phyloP scores from a whole-genome alignment of 202 grass and related monocot genomes.

The Elaeis oleifera region DNA sequence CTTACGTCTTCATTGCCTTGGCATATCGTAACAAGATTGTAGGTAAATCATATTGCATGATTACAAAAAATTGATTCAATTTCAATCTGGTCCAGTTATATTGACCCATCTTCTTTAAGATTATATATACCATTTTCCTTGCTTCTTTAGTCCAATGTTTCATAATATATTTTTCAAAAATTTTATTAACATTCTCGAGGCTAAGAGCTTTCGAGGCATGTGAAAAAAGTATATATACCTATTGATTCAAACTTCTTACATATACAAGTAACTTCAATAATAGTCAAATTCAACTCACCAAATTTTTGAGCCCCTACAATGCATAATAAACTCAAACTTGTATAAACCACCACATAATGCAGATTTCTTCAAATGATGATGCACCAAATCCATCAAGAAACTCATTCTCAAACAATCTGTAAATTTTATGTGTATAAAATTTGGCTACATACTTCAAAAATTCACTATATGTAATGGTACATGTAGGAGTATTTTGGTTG shows the following conservation, averaged over 20 bases:
- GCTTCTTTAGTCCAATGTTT: neutral
- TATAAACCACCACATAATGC: conserved; percentile 26
- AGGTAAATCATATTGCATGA: too few species aligned
- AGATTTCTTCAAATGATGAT: neutral
- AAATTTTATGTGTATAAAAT: conserved; percentile 70
- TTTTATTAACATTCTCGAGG: neutral
- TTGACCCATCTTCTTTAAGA: too few species aligned
- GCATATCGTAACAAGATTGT: too few species aligned
- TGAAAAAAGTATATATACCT: conserved; percentile 63
- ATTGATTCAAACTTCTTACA: conserved; percentile 78
- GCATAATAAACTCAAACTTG: conserved; percentile 69
- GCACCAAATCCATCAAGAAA: conserved; percentile 66
- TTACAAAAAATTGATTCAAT: too few species aligned
- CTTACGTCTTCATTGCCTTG: too few species aligned
- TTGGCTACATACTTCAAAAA: conserved; percentile 46
- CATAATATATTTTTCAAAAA: neutral
- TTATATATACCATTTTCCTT: neutral
- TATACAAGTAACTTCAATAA: conserved; percentile 41
- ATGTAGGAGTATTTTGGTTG: too few species aligned
- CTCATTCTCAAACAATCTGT: conserved; percentile 64
- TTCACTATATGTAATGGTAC: too few species aligned
- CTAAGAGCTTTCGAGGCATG: conserved; percentile 20
- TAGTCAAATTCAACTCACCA: conserved; percentile 44
- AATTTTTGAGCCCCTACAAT: conserved; percentile 38
- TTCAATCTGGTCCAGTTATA: too few species aligned